These are phyloP conservation scores for Crepidotus variabilis DNA, from an alignment of 768 basidiomycete genomes.

Conservation along the genomic window DNA sequence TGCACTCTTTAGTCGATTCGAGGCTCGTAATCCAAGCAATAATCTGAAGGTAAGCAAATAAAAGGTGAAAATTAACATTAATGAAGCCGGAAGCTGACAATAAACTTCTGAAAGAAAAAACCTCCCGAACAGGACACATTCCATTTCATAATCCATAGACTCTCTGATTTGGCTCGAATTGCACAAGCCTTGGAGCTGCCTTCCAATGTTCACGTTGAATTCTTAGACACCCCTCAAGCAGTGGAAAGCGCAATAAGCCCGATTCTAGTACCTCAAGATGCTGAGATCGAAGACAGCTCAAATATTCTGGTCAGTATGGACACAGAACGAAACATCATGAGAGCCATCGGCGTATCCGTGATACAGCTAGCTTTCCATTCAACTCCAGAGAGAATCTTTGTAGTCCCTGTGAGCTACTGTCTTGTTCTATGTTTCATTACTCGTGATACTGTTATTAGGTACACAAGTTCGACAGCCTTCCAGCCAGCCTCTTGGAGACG, in stretches of 20 bases:
- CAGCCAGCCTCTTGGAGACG: not conserved
- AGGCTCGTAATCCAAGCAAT: too few species aligned
- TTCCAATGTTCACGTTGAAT: not conserved
- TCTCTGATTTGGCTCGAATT: not conserved
- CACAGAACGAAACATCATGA: not conserved
- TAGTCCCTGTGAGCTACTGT: not conserved
- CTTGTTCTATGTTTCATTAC: too few species aligned
- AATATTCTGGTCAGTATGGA: not conserved
- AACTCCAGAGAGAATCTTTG: not conserved
- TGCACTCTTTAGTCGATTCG: too few species aligned
- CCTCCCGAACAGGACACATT: not conserved
- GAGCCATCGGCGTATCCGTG: not conserved
- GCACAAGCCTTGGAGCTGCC: not conserved
- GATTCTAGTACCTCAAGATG: not conserved
- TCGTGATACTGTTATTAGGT: not conserved
- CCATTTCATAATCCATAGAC: not conserved
- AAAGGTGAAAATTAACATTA: too few species aligned
- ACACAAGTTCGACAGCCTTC: not conserved
- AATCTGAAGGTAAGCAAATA: too few species aligned
- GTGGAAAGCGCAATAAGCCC: not conserved
- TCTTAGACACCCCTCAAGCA: not conserved
- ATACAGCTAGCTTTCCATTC: not conserved
- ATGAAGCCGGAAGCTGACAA: too few species aligned
- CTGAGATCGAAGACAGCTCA: not conserved
- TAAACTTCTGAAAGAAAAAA: not conserved